Evolutionary conservation across 2,329 filamentous ascomycete genomes (phyloP).

Genomic region (Cryoendolithus antarcticus): DNA sequence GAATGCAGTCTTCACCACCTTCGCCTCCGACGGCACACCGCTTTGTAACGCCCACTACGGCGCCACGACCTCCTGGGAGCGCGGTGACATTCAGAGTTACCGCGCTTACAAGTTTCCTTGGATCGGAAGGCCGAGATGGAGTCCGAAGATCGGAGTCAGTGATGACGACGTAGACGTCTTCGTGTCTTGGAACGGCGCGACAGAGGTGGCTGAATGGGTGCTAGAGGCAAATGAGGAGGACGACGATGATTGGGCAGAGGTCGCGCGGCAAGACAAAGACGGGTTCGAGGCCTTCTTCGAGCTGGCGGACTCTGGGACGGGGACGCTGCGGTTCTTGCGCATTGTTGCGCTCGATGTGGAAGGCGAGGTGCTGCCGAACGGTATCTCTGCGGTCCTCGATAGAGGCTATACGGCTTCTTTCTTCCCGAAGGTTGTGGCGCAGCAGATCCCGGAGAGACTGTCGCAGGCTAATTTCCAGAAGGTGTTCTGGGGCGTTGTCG

Average conservation of each 20-base stretch:
- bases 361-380: constrained; percentile 12
- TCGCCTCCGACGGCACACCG: constrained; percentile 12
- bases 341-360: constrained; percentile 17
- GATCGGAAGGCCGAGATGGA: constrained; percentile 12
- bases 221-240: constrained; percentile 9
- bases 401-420: neutral
- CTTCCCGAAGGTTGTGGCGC: neutral
- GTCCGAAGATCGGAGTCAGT: constrained; percentile 6
- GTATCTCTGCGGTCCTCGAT: constrained; percentile 7
- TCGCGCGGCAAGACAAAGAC: constrained; percentile 6
- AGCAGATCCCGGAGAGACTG: too few species aligned
- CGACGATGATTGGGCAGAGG: constrained; percentile 10
- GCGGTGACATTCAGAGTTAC: constrained; percentile 17
- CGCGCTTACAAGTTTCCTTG: constrained; percentile 16
- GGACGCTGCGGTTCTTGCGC: constrained; percentile 12
- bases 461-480: neutral
- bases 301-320: neutral
- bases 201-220: constrained; percentile 12
- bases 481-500: neutral
- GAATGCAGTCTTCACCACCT: constrained; percentile 17
- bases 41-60: constrained; percentile 18
- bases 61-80: constrained; percentile 14
- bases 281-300: constrained; percentile 14
- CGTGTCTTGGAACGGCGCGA: constrained; percentile 20
- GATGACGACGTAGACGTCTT: constrained; percentile 5